These are phyloP conservation scores for Trypanosoma cruzi DNA, from an alignment of 208 protist species.

Conservation along the genomic window DNA sequence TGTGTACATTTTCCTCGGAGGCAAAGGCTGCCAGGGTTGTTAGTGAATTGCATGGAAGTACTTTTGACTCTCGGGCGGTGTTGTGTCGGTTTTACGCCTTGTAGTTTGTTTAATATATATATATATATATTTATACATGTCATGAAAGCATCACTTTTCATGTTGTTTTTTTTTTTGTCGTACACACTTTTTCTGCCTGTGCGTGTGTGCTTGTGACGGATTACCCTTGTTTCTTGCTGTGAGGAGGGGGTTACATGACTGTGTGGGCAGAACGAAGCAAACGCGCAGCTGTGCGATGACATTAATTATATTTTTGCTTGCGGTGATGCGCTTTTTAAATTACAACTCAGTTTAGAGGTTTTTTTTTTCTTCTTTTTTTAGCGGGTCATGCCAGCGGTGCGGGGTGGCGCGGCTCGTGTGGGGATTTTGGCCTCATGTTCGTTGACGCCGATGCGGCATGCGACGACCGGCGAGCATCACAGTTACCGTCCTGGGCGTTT, in stretches of 20 bases:
- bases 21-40: slow-evolving; percentile 60
- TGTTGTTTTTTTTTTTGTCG: background rate
- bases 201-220: background rate
- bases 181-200: background rate
- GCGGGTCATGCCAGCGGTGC: slow-evolving; percentile 1
- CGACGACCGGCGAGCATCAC: slow-evolving; percentile 66
- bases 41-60: slow-evolving; percentile 57
- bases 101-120: slow-evolving; percentile 13
- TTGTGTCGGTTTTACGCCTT: slow-evolving; percentile 54
- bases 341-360: background rate
- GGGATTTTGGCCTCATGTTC: background rate
- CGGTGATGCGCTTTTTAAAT: background rate
- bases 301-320: background rate
- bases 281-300: background rate
- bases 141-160: background rate
- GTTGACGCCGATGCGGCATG: background rate
- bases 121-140: background rate
- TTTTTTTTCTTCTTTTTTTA: background rate
- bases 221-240: background rate
- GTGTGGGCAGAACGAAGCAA: background rate
- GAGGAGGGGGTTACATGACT: background rate
- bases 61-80: slow-evolving; percentile 58
- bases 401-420: background rate
- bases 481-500: slow-evolving; percentile 70
- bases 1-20: slow-evolving; percentile 46